These are phyloP conservation scores for Vitis amurensis DNA, from an alignment of 164 flowering plant genomes.

Conservation along the genomic window DNA sequence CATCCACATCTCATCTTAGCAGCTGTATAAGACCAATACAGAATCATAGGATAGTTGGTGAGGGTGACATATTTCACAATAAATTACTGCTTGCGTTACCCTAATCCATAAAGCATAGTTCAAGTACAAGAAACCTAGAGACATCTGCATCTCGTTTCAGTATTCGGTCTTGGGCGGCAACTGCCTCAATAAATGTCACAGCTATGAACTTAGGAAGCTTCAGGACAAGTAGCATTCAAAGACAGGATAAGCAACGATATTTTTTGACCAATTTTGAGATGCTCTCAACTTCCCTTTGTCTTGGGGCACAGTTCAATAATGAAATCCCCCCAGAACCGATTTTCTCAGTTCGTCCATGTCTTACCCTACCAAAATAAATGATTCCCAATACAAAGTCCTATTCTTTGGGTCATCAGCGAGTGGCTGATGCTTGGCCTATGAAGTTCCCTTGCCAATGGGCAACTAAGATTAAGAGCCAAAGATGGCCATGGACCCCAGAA, in stretches of 20 bases:
- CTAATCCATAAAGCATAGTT: no score
- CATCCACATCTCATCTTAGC: no score
- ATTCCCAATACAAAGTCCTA: no score
- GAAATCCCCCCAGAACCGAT: no score
- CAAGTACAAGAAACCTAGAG: no score
- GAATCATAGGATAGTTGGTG: no score
- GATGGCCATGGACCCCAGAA: background rate
- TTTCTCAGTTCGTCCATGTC: background rate
- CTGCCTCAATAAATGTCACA: background rate
- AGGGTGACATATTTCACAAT: no score
- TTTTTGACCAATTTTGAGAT: background rate
- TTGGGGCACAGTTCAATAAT: background rate
- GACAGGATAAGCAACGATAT: background rate
- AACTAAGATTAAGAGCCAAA: background rate
- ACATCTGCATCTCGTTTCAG: no score
- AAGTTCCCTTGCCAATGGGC: conserved; percentile 19
- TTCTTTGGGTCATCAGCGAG: background rate
- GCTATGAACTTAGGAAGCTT: background rate
- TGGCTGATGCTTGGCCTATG: background rate
- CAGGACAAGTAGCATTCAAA: background rate
- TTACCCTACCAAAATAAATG: background rate
- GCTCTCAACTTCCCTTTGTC: conserved; percentile 5
- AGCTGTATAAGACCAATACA: no score
- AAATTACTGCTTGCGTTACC: no score
- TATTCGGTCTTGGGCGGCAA: background rate